Conservation (phyloP, 73 alveolate genomes). For the Paramecium pentaurelia region DNA sequence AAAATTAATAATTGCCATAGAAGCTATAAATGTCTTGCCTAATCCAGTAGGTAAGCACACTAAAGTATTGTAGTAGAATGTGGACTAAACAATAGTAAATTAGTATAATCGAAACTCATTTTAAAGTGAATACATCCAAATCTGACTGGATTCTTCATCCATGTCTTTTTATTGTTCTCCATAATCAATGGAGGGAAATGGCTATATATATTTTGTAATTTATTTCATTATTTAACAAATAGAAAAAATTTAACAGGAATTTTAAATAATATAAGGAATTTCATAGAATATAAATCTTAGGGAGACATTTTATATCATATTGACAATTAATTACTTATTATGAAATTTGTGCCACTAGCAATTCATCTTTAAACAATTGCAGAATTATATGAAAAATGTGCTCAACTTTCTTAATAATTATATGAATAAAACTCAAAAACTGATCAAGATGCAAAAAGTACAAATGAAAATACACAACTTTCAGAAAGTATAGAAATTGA, state of each 20-base stretch:
- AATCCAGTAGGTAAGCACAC: constrained; percentile 86
- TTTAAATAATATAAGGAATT: background rate
- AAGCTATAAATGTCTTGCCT: constrained; percentile 82
- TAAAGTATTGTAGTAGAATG: constrained; percentile 72
- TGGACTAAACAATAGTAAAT: constrained; percentile 68
- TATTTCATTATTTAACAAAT: background rate
- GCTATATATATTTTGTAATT: background rate
- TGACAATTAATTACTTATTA: background rate
- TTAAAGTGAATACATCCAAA: constrained; percentile 65
- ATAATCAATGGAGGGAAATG: background rate
- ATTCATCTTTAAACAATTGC: background rate
- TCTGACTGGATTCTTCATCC: background rate
- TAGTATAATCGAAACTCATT: constrained; percentile 70
- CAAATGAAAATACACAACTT: background rate
- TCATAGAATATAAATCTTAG: background rate
- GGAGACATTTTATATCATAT: background rate
- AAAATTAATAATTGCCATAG: constrained; percentile 71
- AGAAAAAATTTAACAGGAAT: background rate
- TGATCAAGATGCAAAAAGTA: background rate
- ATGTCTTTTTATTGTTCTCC: background rate
- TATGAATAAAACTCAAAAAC: background rate
- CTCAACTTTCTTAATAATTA: background rate
- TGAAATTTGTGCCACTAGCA: background rate
- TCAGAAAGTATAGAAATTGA: background rate
- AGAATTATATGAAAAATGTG: background rate